Percentiles rank a stretch among this genome's conserved stretches.
Conservation (phyloP, 2,329 filamentous ascomycete species). For the Malbranchea zuffiana region DNA sequence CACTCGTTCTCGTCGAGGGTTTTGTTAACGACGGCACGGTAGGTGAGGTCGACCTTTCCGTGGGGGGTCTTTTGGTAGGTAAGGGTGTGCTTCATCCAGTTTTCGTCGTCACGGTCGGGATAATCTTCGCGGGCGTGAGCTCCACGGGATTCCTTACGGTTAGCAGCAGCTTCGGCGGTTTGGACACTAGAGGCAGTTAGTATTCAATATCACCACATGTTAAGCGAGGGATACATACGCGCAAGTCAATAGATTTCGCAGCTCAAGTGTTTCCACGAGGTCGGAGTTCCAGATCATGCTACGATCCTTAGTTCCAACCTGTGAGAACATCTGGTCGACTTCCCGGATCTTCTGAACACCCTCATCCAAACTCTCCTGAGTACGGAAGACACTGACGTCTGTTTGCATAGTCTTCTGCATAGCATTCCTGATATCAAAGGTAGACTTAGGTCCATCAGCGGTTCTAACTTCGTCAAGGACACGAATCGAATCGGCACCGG, state of each 20-base stretch:
- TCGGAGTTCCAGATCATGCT: conserved; percentile 99
- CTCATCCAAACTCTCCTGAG: conserved; percentile 84
- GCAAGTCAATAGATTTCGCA: conserved; percentile 92
- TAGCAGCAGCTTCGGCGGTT: conserved; percentile 81
- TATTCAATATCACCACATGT: conserved; percentile 1
- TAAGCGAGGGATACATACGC: conserved; percentile 55
- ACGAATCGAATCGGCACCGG: conserved; percentile 76
- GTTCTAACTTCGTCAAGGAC: conserved; percentile 77
- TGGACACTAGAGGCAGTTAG: conserved; percentile 50
- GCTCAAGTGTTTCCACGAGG: conserved; percentile 88
- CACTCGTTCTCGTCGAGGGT: conserved; percentile 94
- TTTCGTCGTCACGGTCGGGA: conserved; percentile 86
- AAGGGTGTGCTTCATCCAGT: conserved; percentile 99
- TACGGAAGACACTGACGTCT: conserved; percentile 93
- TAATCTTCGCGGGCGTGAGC: conserved; percentile 95
- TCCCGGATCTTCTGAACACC: conserved; percentile 79
- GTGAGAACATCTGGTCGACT: conserved; percentile 66
- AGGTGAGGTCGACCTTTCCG: conserved; percentile 72
- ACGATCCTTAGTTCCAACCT: conserved; percentile 93
- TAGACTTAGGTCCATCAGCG: conserved; percentile 73
- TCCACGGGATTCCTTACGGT: conserved; percentile 93
- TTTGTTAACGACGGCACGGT: conserved; percentile 68
- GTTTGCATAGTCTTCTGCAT: conserved; percentile 99
- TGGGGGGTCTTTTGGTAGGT: conserved; percentile 92
- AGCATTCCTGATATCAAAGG: conserved; percentile 72